Percentiles rank a stretch among this genome's conserved stretches.
Conservation (phyloP, 1,284 basidiomycete species). For the Sporisorium iseilematis-ciliati region DNA sequence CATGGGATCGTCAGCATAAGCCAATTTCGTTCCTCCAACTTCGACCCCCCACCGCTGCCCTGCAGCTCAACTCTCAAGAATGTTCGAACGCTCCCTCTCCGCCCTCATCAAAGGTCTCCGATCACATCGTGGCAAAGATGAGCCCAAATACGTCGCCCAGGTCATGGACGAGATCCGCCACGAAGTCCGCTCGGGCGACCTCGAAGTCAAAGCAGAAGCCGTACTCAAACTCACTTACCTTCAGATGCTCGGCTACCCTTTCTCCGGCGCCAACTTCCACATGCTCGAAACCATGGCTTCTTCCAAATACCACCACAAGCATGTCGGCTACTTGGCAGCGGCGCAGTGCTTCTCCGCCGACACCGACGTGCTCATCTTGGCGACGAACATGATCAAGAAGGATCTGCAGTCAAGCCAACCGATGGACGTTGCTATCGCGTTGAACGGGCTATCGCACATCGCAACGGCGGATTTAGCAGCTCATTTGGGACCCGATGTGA, state of each 20-base stretch:
- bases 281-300: constrained; percentile 99
- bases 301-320: constrained; percentile 88
- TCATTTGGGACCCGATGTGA: constrained; percentile 87
- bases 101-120: constrained; percentile 69
- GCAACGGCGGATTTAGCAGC: constrained; percentile 88
- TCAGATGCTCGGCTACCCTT: constrained; percentile 83
- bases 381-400: constrained; percentile 98
- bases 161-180: constrained; percentile 80
- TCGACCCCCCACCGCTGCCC: not conserved
- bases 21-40: not conserved
- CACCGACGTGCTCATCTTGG: constrained; percentile 96
- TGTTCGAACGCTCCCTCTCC: constrained; percentile 68
- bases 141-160: constrained; percentile 71
- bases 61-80: constrained; percentile 11
- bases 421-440: constrained; percentile 82
- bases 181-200: constrained; percentile 92
- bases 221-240: constrained; percentile 96
- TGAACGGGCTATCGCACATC: constrained; percentile 89
- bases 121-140: constrained; percentile 70
- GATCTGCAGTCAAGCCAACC: constrained; percentile 82
- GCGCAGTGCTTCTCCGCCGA: constrained; percentile 91
- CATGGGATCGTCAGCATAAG: not conserved
- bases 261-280: constrained; percentile 74
- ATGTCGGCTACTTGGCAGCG: constrained; percentile 94
- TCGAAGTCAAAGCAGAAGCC: constrained; percentile 95